Evolutionary conservation across 192 early-diverging fungal genomes (phyloP).

Genomic region (Coemansia sp.): DNA sequence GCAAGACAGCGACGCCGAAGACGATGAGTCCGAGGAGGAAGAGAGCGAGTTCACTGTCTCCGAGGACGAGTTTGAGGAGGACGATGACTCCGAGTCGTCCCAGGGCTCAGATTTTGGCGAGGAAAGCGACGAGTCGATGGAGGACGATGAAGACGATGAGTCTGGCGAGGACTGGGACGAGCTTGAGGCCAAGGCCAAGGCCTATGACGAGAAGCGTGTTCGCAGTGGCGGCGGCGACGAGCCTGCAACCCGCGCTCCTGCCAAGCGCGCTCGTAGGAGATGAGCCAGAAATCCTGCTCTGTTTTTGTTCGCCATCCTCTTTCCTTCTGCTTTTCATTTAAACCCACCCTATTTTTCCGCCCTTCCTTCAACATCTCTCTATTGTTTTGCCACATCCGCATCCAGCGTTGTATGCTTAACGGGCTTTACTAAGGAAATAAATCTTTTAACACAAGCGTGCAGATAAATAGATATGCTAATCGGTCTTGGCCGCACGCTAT

Average conservation of each 20-base stretch:
- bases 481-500: too few species aligned
- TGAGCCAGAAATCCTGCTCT: slow-evolving; percentile 5
- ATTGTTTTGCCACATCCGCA: too few species aligned
- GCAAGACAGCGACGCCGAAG: slow-evolving; percentile 62
- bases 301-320: slow-evolving; percentile 1
- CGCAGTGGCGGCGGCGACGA: slow-evolving; percentile 13
- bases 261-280: slow-evolving; percentile 49
- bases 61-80: slow-evolving; percentile 59
- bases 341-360: background rate
- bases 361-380: too few species aligned
- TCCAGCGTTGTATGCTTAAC: too few species aligned
- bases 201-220: slow-evolving; percentile 48
- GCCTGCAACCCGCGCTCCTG: slow-evolving; percentile 10
- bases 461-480: too few species aligned
- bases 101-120: slow-evolving; percentile 59
- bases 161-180: slow-evolving; percentile 82
- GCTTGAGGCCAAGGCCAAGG: slow-evolving; percentile 74
- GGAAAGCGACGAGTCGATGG: slow-evolving; percentile 38
- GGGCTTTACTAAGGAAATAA: too few species aligned
- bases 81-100: slow-evolving; percentile 48
- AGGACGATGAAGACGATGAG: slow-evolving; percentile 59
- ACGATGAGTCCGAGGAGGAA: slow-evolving; percentile 59
- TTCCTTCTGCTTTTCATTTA: background rate
- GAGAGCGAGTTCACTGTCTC: slow-evolving; percentile 67
- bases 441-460: too few species aligned